Conservation (phyloP, 2,329 filamentous ascomycete genomes). For the Ceratocystis colombiana region DNA sequence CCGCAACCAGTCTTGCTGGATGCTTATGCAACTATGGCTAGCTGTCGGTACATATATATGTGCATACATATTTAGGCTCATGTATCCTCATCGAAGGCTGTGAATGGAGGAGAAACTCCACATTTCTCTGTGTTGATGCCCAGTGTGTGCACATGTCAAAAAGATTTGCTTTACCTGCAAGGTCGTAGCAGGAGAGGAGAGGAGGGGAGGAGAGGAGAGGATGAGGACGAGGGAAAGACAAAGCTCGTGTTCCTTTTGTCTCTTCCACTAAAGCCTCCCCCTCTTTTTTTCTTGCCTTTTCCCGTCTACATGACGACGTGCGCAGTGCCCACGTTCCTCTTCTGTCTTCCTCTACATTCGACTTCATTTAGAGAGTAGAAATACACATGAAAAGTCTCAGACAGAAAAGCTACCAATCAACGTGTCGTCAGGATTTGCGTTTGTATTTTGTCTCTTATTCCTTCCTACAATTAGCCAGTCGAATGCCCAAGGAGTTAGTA, state of each 20-base stretch:
- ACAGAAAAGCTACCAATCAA: background rate
- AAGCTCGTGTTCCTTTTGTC: constrained; percentile 3
- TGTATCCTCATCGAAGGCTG: too few relatives aligned
- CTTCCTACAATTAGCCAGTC: background rate
- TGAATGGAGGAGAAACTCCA: constrained; percentile 8
- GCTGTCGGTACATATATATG: too few relatives aligned
- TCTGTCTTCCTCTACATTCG: background rate
- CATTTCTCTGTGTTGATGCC: constrained; percentile 14
- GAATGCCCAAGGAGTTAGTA: too few relatives aligned
- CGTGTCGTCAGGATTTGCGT: background rate
- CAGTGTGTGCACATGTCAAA: constrained; percentile 12
- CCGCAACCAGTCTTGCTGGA: too few relatives aligned
- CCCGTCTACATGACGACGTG: too few relatives aligned
- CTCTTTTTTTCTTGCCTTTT: background rate
- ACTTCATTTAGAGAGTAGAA: background rate
- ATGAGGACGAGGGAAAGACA: background rate
- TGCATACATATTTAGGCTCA: too few relatives aligned
- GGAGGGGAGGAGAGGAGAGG: background rate
- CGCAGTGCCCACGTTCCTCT: background rate
- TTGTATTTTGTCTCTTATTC: background rate
- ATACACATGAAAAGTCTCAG: too few relatives aligned
- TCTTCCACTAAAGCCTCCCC: background rate
- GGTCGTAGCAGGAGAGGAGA: background rate
- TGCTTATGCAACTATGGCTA: background rate
- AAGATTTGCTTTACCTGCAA: constrained; percentile 7